Evolutionary conservation across 192 early-diverging fungal genomes (phyloP).

Genomic region (Coemansia sp.): DNA sequence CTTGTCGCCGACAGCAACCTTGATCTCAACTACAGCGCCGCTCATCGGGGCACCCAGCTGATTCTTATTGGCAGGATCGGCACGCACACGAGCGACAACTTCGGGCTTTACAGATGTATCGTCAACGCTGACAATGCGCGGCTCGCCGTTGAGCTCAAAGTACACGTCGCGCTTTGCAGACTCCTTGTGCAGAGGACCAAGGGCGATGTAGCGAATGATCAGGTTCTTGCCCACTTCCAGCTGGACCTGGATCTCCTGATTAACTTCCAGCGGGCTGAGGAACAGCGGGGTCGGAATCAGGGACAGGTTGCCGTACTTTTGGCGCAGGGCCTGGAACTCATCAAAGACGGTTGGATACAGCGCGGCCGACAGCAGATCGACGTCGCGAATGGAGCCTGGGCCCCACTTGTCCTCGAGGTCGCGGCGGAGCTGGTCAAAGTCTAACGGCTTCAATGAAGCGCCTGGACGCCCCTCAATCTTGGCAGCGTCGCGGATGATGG

Average conservation of each 20-base stretch:
- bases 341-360: slow-evolving; percentile 94
- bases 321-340: slow-evolving; percentile 71
- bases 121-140: slow-evolving; percentile 74
- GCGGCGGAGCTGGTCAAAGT: slow-evolving; percentile 72
- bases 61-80: slow-evolving; percentile 70
- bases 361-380: slow-evolving; percentile 83
- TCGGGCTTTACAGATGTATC: slow-evolving; percentile 63
- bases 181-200: slow-evolving; percentile 73
- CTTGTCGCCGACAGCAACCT: slow-evolving; percentile 74
- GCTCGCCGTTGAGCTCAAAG: slow-evolving; percentile 95
- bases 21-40: slow-evolving; percentile 90
- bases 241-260: slow-evolving; percentile 87
- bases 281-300: slow-evolving; percentile 90
- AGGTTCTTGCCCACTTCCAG: slow-evolving; percentile 86
- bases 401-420: slow-evolving; percentile 82
- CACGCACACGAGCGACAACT: slow-evolving; percentile 68
- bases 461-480: slow-evolving; percentile 87
- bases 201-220: slow-evolving; percentile 87
- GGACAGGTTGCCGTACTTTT: slow-evolving; percentile 85
- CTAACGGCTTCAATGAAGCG: slow-evolving; percentile 71
- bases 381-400: slow-evolving; percentile 71
- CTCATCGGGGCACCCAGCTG: slow-evolving; percentile 96
- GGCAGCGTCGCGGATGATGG: slow-evolving; percentile 75
- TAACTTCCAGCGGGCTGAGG: slow-evolving; percentile 78
- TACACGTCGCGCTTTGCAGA: slow-evolving; percentile 84